A percentile compares a stretch with the other conserved stretches of the same genome.
Evolutionary conservation across 108 stramenopile genomes (phyloP).

Genomic region (Nitzschia sp.): DNA sequence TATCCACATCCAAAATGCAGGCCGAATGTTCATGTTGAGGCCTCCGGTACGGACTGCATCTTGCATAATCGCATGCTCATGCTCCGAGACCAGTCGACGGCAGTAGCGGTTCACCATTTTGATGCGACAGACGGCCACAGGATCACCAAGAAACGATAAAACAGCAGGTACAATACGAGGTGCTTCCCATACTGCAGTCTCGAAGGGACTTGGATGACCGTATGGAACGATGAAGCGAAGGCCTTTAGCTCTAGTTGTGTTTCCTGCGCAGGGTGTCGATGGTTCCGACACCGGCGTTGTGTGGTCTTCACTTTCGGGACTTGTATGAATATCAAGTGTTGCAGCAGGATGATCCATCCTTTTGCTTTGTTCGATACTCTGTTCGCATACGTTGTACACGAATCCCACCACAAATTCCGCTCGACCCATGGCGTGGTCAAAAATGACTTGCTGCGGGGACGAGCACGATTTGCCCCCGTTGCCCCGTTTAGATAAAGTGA

Average conservation of each 20-base stretch:
- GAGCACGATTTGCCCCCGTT: not conserved
- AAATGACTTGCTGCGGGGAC: constrained; percentile 27
- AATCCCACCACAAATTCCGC: constrained; percentile 23
- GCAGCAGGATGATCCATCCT: not conserved
- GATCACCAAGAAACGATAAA: constrained; percentile 78
- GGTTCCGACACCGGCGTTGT: not conserved
- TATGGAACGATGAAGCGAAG: constrained; percentile 28
- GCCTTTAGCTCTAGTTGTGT: not conserved
- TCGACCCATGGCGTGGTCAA: constrained; percentile 23
- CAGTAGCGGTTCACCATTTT: constrained; percentile 74
- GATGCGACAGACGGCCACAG: constrained; percentile 73
- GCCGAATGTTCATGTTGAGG: constrained; percentile 69
- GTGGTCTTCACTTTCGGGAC: not conserved
- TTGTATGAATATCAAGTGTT: not conserved
- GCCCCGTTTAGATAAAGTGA: not conserved
- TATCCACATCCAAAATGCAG: constrained; percentile 88
- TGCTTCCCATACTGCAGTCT: constrained; percentile 52
- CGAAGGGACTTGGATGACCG: constrained; percentile 74
- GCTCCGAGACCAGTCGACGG: constrained; percentile 59
- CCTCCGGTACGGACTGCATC: constrained; percentile 83
- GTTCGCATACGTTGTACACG: constrained; percentile 22
- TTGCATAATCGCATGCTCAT: constrained; percentile 78
- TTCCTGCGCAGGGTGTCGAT: constrained; percentile 1
- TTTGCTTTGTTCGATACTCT: not conserved
- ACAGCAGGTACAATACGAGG: constrained; percentile 68